phyloP scores from a whole-genome alignment of 2,329 filamentous ascomycete species.

The Penicillium polonicum region DNA sequence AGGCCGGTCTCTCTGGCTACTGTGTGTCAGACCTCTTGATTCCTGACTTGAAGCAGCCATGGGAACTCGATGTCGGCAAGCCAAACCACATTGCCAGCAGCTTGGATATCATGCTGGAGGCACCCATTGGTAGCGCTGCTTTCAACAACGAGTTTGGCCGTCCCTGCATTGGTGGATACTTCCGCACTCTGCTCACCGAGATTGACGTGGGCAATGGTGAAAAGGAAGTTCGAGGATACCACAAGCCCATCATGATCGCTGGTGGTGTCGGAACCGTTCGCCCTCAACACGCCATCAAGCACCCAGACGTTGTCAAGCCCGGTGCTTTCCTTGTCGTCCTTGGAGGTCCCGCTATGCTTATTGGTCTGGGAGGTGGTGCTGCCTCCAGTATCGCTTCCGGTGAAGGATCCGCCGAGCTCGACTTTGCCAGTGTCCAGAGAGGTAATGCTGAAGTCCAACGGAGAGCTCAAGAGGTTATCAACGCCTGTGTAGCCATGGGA shows the following conservation, averaged over 20 bases:
- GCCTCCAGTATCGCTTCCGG: constrained; percentile 87
- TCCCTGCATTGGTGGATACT: constrained; percentile 83
- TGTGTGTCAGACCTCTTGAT: constrained; percentile 94
- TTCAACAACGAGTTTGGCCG: constrained; percentile 99
- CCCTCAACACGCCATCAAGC: constrained; percentile 86
- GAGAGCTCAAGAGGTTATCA: constrained; percentile 96
- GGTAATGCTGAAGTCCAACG: constrained; percentile 96
- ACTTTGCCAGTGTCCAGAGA: constrained; percentile 95
- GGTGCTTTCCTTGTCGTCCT: constrained; percentile 92
- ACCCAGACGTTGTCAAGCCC: constrained; percentile 71
- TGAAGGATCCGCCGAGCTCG: constrained; percentile 84
- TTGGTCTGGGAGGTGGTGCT: constrained; percentile 91
- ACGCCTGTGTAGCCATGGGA: constrained; percentile 83
- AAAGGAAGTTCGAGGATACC: constrained; percentile 80
- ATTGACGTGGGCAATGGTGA: constrained; percentile 60
- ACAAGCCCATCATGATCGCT: constrained; percentile 98
- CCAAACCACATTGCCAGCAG: constrained; percentile 90
- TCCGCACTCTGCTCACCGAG: constrained; percentile 79
- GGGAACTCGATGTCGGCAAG: constrained; percentile 88
- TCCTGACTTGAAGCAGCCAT: constrained; percentile 76
- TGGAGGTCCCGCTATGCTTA: constrained; percentile 95
- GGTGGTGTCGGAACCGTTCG: constrained; percentile 91
- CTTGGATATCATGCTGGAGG: constrained; percentile 96
- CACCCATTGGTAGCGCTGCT: constrained; percentile 87
- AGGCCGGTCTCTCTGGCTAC: constrained; percentile 88